phyloP scores from a whole-genome alignment of 1,139 yeast genomes.

The Blastobotrys niveus region DNA sequence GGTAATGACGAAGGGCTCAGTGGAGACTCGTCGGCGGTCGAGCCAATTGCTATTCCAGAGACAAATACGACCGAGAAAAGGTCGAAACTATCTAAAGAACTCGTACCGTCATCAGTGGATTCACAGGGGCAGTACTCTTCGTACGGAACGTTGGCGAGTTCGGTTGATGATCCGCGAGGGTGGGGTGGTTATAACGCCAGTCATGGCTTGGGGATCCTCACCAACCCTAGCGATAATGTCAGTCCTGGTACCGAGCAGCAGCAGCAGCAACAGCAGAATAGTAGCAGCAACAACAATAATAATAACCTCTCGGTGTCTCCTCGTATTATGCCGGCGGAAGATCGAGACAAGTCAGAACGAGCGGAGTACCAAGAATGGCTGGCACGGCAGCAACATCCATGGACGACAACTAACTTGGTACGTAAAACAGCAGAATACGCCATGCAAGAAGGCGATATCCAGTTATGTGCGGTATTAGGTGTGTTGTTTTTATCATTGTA shows the following conservation, averaged over 20 bases:
- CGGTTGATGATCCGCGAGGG: neutral
- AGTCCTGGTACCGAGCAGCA: too few relatives aligned
- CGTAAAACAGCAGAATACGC: constrained; percentile 50
- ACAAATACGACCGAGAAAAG: neutral
- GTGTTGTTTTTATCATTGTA: constrained; percentile 49
- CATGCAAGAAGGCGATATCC: constrained; percentile 57
- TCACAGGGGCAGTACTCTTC: constrained; percentile 1
- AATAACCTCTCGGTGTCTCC: too few relatives aligned
- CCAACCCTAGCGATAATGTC: constrained; percentile 1
- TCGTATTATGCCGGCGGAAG: too few relatives aligned
- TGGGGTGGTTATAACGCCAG: too few relatives aligned
- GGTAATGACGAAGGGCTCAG: neutral
- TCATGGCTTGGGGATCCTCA: constrained; percentile 5
- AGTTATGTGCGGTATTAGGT: constrained; percentile 56
- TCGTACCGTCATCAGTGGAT: neutral
- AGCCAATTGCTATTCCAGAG: constrained; percentile 9
- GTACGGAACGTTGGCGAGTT: constrained; percentile 4
- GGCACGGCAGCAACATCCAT: constrained; percentile 41
- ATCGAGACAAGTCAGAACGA: neutral
- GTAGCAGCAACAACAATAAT: too few relatives aligned
- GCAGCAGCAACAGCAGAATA: too few relatives aligned
- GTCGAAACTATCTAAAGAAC: constrained; percentile 9
- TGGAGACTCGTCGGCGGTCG: constrained; percentile 1
- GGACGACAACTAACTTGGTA: constrained; percentile 43
- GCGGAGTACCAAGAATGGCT: constrained; percentile 19